Percentiles rank a stretch among this genome's conserved stretches.
These are phyloP conservation scores for Chlorella sp. DNA, from an alignment of 139 green algal species.

Conservation along the genomic window DNA sequence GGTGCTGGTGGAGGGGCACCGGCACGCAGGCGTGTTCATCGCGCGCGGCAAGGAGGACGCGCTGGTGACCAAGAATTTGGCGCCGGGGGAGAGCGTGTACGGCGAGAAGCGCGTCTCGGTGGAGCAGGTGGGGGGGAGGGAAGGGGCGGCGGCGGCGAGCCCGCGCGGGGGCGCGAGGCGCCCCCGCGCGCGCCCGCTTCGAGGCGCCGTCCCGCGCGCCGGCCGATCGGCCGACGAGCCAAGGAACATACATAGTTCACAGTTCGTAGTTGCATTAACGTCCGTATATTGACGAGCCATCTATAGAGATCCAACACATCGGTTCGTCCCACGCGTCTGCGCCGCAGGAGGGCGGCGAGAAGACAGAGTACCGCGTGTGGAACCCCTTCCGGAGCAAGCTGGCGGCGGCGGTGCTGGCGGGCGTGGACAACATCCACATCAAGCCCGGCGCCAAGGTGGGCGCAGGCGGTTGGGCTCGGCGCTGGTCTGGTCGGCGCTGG, in stretches of 20 bases:
- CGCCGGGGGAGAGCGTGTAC: conserved; percentile 95
- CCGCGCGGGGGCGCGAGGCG: no score
- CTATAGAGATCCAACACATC: no score
- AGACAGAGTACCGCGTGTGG: conserved; percentile 99
- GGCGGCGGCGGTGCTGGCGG: conserved; percentile 95
- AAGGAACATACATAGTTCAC: no score
- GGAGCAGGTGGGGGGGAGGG: conserved; percentile 56
- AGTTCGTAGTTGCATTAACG: neutral
- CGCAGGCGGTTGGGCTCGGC: neutral
- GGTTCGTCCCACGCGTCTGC: neutral
- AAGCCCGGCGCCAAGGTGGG: conserved; percentile 85
- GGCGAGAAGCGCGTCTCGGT: conserved; percentile 97
- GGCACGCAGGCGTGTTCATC: conserved; percentile 98
- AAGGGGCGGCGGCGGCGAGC: no score
- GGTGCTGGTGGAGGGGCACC: conserved; percentile 90
- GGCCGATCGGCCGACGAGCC: no score
- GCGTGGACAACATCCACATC: conserved; percentile 99
- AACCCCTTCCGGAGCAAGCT: conserved; percentile 99
- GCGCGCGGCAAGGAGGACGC: conserved; percentile 89
- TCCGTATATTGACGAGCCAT: no score
- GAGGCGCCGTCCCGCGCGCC: no score
- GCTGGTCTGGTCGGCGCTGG: neutral
- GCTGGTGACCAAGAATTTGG: conserved; percentile 96
- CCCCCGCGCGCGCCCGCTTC: no score
- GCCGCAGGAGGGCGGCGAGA: conserved; percentile 63